Percentiles rank a stretch among this genome's conserved stretches.
phyloP scores from a whole-genome alignment of 1,284 basidiomycete species.

The Golubevia pallescens region DNA sequence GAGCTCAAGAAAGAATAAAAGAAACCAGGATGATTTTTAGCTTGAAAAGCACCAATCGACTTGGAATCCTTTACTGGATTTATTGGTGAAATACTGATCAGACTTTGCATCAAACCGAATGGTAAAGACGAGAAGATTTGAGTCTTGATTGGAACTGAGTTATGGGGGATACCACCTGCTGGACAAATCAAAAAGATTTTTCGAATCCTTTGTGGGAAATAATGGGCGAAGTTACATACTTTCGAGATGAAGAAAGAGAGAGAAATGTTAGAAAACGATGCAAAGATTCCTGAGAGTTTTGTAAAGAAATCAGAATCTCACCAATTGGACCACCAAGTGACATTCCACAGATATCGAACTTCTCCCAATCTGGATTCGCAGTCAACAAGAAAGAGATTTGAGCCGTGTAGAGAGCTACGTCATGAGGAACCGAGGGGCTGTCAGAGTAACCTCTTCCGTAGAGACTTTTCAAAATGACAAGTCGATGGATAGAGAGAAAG shows the following conservation, averaged over 20 bases:
- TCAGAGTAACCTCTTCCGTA: conserved; percentile 36
- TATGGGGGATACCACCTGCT: conserved; percentile 25
- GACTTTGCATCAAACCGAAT: no score
- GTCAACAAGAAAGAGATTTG: conserved; percentile 32
- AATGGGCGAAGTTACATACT: conserved; percentile 27
- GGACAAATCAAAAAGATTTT: conserved; percentile 28
- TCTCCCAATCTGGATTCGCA: conserved; percentile 29
- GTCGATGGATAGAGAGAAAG: no score
- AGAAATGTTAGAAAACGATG: no score
- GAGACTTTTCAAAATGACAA: no score
- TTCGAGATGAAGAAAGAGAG: no score
- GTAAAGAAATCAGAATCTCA: no score
- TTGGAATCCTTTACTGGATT: conserved; percentile 4
- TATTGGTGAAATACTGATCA: no score
- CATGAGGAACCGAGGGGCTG: conserved; percentile 24
- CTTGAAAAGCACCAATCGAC: conserved; percentile 26
- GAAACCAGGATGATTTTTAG: conserved; percentile 29
- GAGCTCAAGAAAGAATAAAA: conserved; percentile 24
- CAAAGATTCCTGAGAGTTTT: no score
- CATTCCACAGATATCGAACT: conserved; percentile 33
- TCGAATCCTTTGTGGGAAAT: conserved; percentile 25
- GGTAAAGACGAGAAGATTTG: no score
- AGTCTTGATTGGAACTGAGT: conserved; percentile 8
- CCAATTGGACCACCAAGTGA: conserved; percentile 26
- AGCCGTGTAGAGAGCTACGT: conserved; percentile 23